Evolutionary conservation across 192 early-diverging fungal species (phyloP), one percentile per base, ranked within the genome.

Genomic region (Backusella macrospora): DNA sequence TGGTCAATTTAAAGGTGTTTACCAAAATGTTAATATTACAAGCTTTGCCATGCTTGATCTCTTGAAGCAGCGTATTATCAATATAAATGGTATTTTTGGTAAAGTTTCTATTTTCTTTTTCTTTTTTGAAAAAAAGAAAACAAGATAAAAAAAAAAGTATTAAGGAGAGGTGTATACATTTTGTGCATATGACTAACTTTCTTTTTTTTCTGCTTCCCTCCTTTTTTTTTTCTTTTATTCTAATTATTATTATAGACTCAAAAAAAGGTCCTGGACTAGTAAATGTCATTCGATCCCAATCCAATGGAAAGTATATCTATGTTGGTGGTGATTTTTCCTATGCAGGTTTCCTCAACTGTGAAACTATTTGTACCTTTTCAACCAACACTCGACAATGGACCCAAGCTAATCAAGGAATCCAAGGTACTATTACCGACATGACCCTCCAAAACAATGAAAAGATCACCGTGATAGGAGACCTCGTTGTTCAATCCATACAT

Each of bases 321-420:
- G 87, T 87, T 3, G 88, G 79, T 16, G 88, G 87, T 5, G 80
- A 81, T 13, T 90, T 90, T 75, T 73, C 79, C 55, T 87, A 85
- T 63, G 83, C 84, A 47, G 83, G 84, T 0, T 74, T 49, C 5
- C 34, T 80, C 16, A 46, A 65, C 8, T 79, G 81, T 38, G 52
- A 42, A 15, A 55, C 62, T 0, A 73, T 82, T 21, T 82, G 80
- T 62, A 44, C 48, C 23, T 82, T 73, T 47, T 40, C 75, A 47
- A 59, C 71, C 5, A 42, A 63, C 8, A n/a, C 68, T 0, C 9
- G 12, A 8, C 77, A 82, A 70, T 82, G 77, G 77, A 74, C 68
- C 37, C 13, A 37, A 13, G 13, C 78, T 0, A 70, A 44, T n/a
- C 47, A 72, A 2, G 59, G 66, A 0, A 10, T 84, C 3, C 42